Base-by-base conservation (phyloP, 2,329 filamentous ascomycete species). In the Penicillium polonicum region DNA sequence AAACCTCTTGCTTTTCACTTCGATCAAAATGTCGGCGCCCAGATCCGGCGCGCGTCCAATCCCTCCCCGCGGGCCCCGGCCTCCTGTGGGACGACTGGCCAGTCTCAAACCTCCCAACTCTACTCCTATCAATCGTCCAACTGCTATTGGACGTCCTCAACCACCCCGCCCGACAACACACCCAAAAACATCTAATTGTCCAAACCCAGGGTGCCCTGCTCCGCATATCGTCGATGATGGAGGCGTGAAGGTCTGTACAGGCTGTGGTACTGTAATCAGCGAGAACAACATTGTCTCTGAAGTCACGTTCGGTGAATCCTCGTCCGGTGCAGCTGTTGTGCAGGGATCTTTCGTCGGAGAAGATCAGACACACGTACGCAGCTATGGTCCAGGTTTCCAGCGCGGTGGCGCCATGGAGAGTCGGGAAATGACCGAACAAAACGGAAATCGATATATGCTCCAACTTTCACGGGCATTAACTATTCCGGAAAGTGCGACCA, bases 231-330 rank as follows among this genome's bases (percentile, higher is more conserved):
- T 78, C 41, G 75, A 77, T 56, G 76, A 79, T 66, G 77, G 79
- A 56, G 76, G 76, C 17, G 72, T 79, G 59, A 77, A 79, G 62
- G 81, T 90, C 65, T 97, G 94, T 76, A 85, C 87, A 60, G 88
- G 85, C 46, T 97, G 94, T 74, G 93, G 92, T 82, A 88, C 86
- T 59, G 86, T 96, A 64, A 85, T 93, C 55, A 88, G 90, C 66
- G 89, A 95, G 70, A 88, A 86, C 71, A 92, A 95, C 70, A 96
- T 97, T 61, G 92, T 97, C 58, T 85, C 91, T 48, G 94, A 99
- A 74, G 85, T 97, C 61, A 88, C 88, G 23, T 99, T 97, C 70
- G 92, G 92, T 63, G 93, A 99, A 78, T 89, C 86, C 29, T 86
- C 90, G 0, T 87, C 86, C 35, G 94, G 94, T 68, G 91, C 90